Evolutionary conservation across 257 asterid species (phyloP).

Genomic region (Orobanche coerulescens): DNA sequence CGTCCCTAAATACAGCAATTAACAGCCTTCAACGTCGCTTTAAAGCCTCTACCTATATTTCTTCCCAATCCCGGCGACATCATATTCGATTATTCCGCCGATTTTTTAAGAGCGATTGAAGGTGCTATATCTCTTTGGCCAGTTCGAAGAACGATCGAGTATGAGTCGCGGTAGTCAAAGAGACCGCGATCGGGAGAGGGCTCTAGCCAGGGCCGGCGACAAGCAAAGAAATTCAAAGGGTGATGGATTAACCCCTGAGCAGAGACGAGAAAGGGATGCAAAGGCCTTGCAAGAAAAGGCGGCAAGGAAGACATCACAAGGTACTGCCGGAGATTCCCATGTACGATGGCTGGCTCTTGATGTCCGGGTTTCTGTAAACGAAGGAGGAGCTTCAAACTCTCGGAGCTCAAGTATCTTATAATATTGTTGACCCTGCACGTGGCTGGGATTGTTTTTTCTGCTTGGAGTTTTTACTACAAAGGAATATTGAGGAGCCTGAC

Average conservation of each 20-base stretch:
- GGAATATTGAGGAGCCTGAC: too few relatives aligned
- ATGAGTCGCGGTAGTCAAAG: constrained; percentile 78
- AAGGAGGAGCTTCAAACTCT: too few relatives aligned
- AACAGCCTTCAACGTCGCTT: too few relatives aligned
- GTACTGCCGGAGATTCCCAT: constrained; percentile 18
- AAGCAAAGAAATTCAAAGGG: constrained; percentile 43
- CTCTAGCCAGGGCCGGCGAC: constrained; percentile 54
- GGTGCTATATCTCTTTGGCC: constrained; percentile 30
- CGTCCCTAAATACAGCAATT: constrained; percentile 17
- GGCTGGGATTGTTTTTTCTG: too few relatives aligned
- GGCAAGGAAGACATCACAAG: constrained; percentile 57
- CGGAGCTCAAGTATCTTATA: too few relatives aligned
- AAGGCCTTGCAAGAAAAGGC: constrained; percentile 73
- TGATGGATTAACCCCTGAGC: constrained; percentile 79
- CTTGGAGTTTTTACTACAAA: too few relatives aligned
- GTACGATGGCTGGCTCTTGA: too few relatives aligned
- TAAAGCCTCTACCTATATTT: not conserved
- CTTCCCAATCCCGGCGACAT: not conserved
- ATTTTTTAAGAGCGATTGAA: constrained; percentile 28
- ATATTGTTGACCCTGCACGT: too few relatives aligned
- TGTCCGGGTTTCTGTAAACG: too few relatives aligned
- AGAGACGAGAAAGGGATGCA: constrained; percentile 83
- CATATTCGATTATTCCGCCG: not conserved
- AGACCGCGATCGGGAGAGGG: constrained; percentile 83
- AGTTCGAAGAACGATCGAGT: constrained; percentile 45